phyloP scores from a whole-genome alignment of 2,329 filamentous ascomycete species.

The Malbranchea cinnamomea region DNA sequence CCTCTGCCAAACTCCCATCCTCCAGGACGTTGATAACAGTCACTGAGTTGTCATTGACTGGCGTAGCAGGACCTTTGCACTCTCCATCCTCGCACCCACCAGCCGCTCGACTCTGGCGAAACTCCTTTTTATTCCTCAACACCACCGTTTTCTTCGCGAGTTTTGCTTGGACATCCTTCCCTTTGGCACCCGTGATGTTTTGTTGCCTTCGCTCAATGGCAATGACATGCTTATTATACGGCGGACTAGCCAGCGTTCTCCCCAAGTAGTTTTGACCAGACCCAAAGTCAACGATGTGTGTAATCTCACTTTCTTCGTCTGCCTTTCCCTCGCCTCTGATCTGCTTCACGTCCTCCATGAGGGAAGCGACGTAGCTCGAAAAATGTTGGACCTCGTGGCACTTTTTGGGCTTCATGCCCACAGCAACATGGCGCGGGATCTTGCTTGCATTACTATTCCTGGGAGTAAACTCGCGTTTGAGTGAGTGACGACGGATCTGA shows the following conservation, averaged over 20 bases:
- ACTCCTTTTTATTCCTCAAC: constrained; percentile 64
- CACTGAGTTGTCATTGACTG: not conserved
- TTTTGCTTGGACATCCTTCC: constrained; percentile 69
- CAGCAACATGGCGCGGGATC: constrained; percentile 55
- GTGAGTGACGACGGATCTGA: constrained; percentile 52
- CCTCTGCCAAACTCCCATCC: not conserved
- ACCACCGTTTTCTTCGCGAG: constrained; percentile 58
- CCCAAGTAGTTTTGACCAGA: constrained; percentile 95
- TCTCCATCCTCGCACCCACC: constrained; percentile 10
- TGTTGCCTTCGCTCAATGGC: constrained; percentile 78
- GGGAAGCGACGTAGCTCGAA: constrained; percentile 63
- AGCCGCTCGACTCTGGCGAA: constrained; percentile 14
- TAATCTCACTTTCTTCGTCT: constrained; percentile 34
- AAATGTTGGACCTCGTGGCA: constrained; percentile 86
- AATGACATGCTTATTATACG: constrained; percentile 75
- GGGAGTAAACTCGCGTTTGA: constrained; percentile 46
- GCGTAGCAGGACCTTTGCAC: not conserved
- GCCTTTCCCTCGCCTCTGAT: constrained; percentile 20
- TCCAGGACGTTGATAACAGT: constrained; percentile 5
- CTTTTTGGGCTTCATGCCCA: constrained; percentile 96
- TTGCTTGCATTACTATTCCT: constrained; percentile 14
- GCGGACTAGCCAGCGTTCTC: constrained; percentile 65
- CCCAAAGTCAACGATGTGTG: constrained; percentile 88
- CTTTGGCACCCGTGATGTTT: constrained; percentile 73
- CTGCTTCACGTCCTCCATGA: constrained; percentile 42